These are phyloP conservation scores for Parmelia sp. DNA, from an alignment of 495 filamentous ascomycete species.

Conservation along the genomic window DNA sequence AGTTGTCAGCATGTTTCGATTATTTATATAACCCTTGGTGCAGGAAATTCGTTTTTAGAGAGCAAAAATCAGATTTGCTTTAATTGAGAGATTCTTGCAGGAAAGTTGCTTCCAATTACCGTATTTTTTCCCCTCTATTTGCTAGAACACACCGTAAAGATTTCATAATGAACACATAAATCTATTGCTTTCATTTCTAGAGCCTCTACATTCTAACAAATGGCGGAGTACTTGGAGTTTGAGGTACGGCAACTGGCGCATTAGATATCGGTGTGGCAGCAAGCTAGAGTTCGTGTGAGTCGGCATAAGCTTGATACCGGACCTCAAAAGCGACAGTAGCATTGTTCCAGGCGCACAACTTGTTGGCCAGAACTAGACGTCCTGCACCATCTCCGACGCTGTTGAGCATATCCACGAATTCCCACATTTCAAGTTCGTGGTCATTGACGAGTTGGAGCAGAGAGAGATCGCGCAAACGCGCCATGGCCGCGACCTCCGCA, in stretches of 20 bases:
- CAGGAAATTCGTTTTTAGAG: not conserved
- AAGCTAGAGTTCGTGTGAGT: conserved; percentile 6
- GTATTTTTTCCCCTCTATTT: no score
- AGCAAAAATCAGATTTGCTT: not conserved
- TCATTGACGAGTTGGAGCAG: not conserved
- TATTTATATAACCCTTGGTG: no score
- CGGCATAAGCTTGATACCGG: conserved; percentile 28
- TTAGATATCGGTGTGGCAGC: not conserved
- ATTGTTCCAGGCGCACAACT: conserved; percentile 12
- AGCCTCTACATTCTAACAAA: no score
- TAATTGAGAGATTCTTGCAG: not conserved
- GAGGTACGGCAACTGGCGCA: no score
- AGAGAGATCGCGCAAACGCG: not conserved
- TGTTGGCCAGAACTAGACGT: conserved; percentile 16
- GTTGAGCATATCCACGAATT: not conserved
- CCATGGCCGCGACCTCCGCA: not conserved
- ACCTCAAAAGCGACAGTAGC: conserved; percentile 25
- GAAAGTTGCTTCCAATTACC: no score
- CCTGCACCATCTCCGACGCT: not conserved
- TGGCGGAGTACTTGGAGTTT: no score
- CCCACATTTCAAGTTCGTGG: not conserved
- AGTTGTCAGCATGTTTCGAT: no score
- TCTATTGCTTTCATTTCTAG: no score
- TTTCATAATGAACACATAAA: no score
- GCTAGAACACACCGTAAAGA: no score